Percentiles rank a stretch among this genome's conserved stretches.
These are phyloP conservation scores for Phalaenopsis aphrodite DNA, from an alignment of 106 monocot species.

Conservation along the genomic window DNA sequence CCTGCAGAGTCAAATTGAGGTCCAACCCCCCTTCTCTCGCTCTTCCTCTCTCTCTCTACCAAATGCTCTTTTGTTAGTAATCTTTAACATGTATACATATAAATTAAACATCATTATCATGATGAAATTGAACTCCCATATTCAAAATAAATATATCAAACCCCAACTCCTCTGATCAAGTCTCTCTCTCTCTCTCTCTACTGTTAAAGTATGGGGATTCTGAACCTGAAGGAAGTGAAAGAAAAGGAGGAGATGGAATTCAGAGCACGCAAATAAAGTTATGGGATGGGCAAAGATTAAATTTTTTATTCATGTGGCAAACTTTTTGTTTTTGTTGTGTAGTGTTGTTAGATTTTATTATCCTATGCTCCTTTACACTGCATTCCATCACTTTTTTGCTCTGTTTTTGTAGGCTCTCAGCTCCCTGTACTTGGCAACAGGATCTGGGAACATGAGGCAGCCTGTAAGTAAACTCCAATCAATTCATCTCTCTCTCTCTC, in stretches of 20 bases:
- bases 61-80: no score
- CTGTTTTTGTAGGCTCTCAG: slow-evolving; percentile 56
- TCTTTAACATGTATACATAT: no score
- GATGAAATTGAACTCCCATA: no score
- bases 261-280: slow-evolving; percentile 51
- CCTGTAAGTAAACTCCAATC: slow-evolving; percentile 10
- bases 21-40: slow-evolving; percentile 17
- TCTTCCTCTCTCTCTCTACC: slow-evolving; percentile 4
- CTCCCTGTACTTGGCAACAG: slow-evolving; percentile 67
- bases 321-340: slow-evolving; percentile 27
- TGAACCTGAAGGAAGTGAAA: no score
- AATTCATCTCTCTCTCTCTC: slow-evolving; percentile 1
- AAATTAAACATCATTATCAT: no score
- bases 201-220: no score
- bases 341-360: slow-evolving; percentile 1
- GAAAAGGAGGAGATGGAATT: neutral
- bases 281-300: slow-evolving; percentile 1
- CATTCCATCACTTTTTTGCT: neutral
- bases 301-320: slow-evolving; percentile 15
- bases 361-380: neutral
- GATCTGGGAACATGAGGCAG: slow-evolving; percentile 25
- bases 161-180: no score
- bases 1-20: slow-evolving; percentile 87
- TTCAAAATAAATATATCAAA: no score
- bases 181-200: no score